Conservation (phyloP, 257 asterid species). For the Plantago major region DNA sequence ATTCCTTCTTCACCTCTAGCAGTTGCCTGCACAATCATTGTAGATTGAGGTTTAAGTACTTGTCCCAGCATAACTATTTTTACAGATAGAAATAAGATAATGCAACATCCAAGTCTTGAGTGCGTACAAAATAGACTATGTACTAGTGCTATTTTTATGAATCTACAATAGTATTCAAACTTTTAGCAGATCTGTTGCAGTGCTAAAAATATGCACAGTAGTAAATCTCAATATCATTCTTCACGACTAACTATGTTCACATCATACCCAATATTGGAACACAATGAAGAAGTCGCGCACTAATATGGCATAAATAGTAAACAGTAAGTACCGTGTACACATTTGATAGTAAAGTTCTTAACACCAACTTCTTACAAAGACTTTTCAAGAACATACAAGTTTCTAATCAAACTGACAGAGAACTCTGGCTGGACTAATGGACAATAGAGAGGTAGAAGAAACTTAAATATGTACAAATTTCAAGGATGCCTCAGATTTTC, state of each 20-base stretch:
- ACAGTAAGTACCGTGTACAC: not conserved
- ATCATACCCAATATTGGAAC: not conserved
- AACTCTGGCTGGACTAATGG: not conserved
- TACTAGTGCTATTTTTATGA: too few species aligned
- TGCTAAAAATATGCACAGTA: not conserved
- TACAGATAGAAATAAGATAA: too few species aligned
- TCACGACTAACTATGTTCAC: not conserved
- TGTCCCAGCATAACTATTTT: not conserved
- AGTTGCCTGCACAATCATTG: conserved; percentile 63
- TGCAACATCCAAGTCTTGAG: too few species aligned
- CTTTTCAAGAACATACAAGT: not conserved
- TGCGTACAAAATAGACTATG: too few species aligned
- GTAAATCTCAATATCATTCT: not conserved
- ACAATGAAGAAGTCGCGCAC: not conserved
- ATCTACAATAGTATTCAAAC: not conserved
- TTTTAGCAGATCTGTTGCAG: not conserved
- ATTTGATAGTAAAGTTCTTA: not conserved
- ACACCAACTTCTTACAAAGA: not conserved
- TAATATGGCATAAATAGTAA: not conserved
- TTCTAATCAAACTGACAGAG: not conserved
- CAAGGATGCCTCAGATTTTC: not conserved
- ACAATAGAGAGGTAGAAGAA: too few species aligned
- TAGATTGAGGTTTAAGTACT: not conserved
- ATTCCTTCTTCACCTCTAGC: conserved; percentile 96
- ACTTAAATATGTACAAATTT: not conserved